Base-by-base conservation (phyloP, 306 rosid species). In the Cucurbita maxima region DNA sequence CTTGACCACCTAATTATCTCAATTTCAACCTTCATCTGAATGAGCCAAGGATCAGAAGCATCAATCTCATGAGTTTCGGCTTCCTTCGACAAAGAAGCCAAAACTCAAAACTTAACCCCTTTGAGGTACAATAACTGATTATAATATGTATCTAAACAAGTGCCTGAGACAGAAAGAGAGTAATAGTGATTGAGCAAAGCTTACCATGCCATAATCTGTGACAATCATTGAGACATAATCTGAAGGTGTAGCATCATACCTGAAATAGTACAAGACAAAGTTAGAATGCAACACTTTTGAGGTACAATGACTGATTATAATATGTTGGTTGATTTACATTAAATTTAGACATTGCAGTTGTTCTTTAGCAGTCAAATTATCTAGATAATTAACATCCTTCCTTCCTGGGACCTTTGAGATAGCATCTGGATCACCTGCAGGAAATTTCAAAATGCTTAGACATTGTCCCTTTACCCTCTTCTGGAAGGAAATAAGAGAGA, bases 151-250 rank as follows among this genome's bases (percentile, higher is more conserved):
- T 66, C 18, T 66, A 10, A 66, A 44, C 40, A 44, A 20, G 70
- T 66, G 54, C 54, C 37, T 5, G 38, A 66, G 54, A 41, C 14
- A 63, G 51, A 38, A 41, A 12, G 51, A 36, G 47, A 16, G 69
- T 36, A 15, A 63, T 18, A 63, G 40, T 38, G 51, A 19, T 43
- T 44, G 38, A 66, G 44, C 55, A 7, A 52, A 22, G 36, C 86
- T 84, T 84, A 92, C 98, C 96, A 88, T 88, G 89, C 98, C 98
- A 80, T 90, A 83, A 79, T 92, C 98, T 18, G 98, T 87, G 74
- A 92, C 79, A 69, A 92, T 92, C 80, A 85, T 82, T 10, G 98
- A 86, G 79, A 92, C 59, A 75, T 89, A 92, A 80, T 92, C 98
- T 9, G 95, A 78, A 19, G 98, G 98, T 38, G 96, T 92, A 50